A percentile compares a stretch with the other conserved stretches of the same genome.
Evolutionary conservation across 805 yeast genomes (phyloP).

Genomic region (Scheffersomyces amazonensis): DNA sequence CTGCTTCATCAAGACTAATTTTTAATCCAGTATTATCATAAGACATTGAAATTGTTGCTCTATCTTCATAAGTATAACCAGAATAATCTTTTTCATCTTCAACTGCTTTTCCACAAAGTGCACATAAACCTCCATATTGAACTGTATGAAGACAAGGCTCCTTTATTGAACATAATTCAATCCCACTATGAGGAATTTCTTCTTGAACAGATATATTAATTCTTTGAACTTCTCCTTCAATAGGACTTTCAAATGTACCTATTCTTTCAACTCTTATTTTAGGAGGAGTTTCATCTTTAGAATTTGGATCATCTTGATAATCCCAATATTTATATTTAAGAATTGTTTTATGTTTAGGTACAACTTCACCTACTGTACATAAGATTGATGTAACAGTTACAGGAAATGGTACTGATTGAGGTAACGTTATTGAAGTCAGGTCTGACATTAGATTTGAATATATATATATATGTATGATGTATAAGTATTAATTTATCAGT

Average conservation of each 20-base stretch:
- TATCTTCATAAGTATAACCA: slow-evolving; percentile 61
- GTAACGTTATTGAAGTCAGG: slow-evolving; percentile 51
- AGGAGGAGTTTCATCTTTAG: slow-evolving; percentile 39
- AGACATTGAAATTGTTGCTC: slow-evolving; percentile 86
- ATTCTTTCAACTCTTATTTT: slow-evolving; percentile 62
- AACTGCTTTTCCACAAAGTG: slow-evolving; percentile 81
- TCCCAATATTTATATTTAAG: slow-evolving; percentile 68
- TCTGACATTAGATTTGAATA: slow-evolving; percentile 29
- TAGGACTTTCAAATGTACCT: slow-evolving; percentile 80
- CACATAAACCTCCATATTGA: slow-evolving; percentile 94
- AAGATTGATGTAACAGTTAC: slow-evolving; percentile 55
- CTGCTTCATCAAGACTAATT: slow-evolving; percentile 84
- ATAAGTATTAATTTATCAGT: too few relatives aligned
- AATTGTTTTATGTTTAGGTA: slow-evolving; percentile 52
- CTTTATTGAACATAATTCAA: slow-evolving; percentile 50
- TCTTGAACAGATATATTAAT: slow-evolving; percentile 58
- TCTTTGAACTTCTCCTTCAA: slow-evolving; percentile 61
- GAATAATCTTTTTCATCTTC: slow-evolving; percentile 69
- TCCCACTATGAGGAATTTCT: slow-evolving; percentile 48
- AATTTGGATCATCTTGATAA: slow-evolving; percentile 52
- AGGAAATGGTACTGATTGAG: slow-evolving; percentile 67
- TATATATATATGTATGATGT: too few relatives aligned
- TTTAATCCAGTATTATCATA: slow-evolving; percentile 84
- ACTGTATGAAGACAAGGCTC: slow-evolving; percentile 93
- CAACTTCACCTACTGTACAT: slow-evolving; percentile 41